Conservation (phyloP, 495 filamentous ascomycete genomes). For the Xylaria acuta region DNA sequence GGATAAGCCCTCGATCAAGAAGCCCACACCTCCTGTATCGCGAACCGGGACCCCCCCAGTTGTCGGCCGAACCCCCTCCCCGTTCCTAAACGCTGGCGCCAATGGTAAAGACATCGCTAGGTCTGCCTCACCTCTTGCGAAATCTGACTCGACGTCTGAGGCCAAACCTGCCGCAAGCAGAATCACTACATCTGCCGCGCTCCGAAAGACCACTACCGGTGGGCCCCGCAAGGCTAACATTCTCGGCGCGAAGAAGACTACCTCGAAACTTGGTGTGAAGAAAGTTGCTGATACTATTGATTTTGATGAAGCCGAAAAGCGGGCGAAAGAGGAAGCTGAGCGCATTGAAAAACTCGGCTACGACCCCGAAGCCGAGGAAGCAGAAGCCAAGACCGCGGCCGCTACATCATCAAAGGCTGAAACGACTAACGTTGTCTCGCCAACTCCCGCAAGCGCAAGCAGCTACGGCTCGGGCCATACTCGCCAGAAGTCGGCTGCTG, state of each 20-base stretch:
- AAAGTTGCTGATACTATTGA: slow-evolving; percentile 85
- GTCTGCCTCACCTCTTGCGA: slow-evolving; percentile 80
- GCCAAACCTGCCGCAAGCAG: slow-evolving; percentile 65
- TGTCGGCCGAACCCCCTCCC: slow-evolving; percentile 82
- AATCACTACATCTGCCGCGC: slow-evolving; percentile 73
- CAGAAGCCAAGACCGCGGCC: slow-evolving; percentile 61
- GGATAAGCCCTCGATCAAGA: slow-evolving; percentile 98
- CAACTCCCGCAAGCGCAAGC: slow-evolving; percentile 75
- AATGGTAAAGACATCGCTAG: slow-evolving; percentile 74
- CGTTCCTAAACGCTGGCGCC: slow-evolving; percentile 77
- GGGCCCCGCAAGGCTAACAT: slow-evolving; percentile 80
- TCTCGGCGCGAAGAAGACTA: slow-evolving; percentile 84
- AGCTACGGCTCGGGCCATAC: slow-evolving; percentile 66
- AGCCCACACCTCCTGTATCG: slow-evolving; percentile 91
- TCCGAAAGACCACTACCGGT: slow-evolving; percentile 71
- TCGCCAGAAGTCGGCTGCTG: slow-evolving; percentile 66
- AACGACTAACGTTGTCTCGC: slow-evolving; percentile 66
- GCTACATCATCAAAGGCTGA: slow-evolving; percentile 48
- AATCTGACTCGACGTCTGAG: slow-evolving; percentile 55
- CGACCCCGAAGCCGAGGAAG: slow-evolving; percentile 86
- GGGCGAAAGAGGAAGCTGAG: slow-evolving; percentile 96
- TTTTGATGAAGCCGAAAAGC: slow-evolving; percentile 96
- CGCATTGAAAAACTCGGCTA: slow-evolving; percentile 98
- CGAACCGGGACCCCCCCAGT: slow-evolving; percentile 88
- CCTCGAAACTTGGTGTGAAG: slow-evolving; percentile 85